phyloP scores from a whole-genome alignment of 1,284 basidiomycete genomes.

The Moesziomyces sp. region DNA sequence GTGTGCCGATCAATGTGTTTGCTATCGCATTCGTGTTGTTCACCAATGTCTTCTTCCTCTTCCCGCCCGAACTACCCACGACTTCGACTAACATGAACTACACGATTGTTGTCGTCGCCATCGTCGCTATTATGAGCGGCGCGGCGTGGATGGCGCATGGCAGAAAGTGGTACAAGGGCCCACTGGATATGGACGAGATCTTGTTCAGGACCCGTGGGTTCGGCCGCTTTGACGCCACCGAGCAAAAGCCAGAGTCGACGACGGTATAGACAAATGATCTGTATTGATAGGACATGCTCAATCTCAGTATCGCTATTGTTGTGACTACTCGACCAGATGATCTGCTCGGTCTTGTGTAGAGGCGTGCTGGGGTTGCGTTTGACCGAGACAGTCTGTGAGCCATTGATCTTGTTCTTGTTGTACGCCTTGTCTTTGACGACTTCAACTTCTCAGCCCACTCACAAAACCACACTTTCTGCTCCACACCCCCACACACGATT shows the following conservation, averaged over 20 bases:
- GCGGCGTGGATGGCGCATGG: slow-evolving; percentile 49
- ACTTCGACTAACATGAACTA: slow-evolving; percentile 70
- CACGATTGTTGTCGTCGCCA: slow-evolving; percentile 63
- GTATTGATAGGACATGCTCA: no score
- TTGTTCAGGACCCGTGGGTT: slow-evolving; percentile 35
- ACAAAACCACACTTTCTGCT: no score
- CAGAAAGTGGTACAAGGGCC: slow-evolving; percentile 48
- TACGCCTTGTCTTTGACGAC: no score
- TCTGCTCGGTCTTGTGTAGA: no score
- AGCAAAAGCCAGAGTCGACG: not conserved
- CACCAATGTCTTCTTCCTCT: slow-evolving; percentile 71
- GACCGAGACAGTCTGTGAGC: no score
- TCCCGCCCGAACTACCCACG: slow-evolving; percentile 70
- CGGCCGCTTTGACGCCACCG: slow-evolving; percentile 11
- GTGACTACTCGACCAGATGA: no score
- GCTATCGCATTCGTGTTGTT: slow-evolving; percentile 69
- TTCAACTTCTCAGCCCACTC: no score
- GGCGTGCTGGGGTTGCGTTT: no score
- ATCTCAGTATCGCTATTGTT: no score
- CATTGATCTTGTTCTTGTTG: no score
- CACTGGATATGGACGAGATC: slow-evolving; percentile 45
- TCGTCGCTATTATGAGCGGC: slow-evolving; percentile 40
- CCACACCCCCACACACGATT: no score
- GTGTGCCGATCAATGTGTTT: slow-evolving; percentile 67
- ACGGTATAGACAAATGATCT: no score